phyloP scores from a whole-genome alignment of 805 yeast species.

The Diddensiella transvaalensis region DNA sequence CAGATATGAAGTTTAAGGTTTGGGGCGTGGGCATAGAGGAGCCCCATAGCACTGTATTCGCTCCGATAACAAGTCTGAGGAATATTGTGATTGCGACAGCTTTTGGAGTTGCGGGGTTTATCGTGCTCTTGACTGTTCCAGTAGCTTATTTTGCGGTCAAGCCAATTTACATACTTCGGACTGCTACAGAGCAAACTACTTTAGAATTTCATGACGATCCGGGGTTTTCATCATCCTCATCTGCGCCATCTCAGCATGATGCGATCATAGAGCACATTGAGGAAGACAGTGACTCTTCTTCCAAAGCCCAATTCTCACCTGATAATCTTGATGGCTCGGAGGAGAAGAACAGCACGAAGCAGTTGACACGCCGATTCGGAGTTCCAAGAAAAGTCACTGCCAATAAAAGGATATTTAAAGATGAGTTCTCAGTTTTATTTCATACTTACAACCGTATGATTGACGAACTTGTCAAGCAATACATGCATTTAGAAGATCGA shows the following conservation, averaged over 20 bases:
- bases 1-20: conserved; percentile 40
- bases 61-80: conserved; percentile 58
- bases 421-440: conserved; percentile 83
- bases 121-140: conserved; percentile 75
- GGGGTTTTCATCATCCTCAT: background rate
- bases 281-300: background rate
- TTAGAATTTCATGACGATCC: conserved; percentile 17
- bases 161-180: conserved; percentile 74
- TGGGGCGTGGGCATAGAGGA: conserved; percentile 83
- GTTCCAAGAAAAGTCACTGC: conserved; percentile 19
- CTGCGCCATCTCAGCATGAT: background rate
- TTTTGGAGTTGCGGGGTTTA: conserved; percentile 69
- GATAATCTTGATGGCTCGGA: background rate
- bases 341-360: too few species aligned
- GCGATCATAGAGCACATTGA: background rate
- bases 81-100: conserved; percentile 75
- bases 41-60: conserved; percentile 51
- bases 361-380: conserved; percentile 3
- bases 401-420: conserved; percentile 35
- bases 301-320: background rate
- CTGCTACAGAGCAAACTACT: conserved; percentile 69
- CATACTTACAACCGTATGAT: conserved; percentile 91
- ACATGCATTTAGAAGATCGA: conserved; percentile 79
- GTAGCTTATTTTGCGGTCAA: conserved; percentile 79
- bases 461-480: conserved; percentile 79